Percentiles rank a stretch among this genome's conserved stretches.
Conservation (phyloP, 2,329 filamentous ascomycete species). For the Passalora sequoiae region DNA sequence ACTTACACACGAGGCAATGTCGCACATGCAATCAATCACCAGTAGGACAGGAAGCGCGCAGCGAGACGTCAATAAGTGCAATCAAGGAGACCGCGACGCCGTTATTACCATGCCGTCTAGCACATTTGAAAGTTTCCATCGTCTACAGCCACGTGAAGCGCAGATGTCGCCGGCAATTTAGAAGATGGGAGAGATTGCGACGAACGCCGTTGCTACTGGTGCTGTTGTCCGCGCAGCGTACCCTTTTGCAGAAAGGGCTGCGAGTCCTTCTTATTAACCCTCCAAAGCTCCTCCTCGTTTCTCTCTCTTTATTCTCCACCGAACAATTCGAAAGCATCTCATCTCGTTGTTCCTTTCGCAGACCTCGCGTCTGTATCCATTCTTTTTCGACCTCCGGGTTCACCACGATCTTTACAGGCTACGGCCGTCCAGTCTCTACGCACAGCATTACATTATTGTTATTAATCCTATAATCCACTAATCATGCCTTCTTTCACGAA, state of each 20-base stretch:
- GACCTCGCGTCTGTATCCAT: neutral
- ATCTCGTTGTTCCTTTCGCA: conserved; percentile 3
- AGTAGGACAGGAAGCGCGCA: too few species aligned
- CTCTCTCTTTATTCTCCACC: too few species aligned
- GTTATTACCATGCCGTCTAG: neutral
- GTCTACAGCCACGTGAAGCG: neutral
- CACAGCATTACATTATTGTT: neutral
- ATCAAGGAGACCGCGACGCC: too few species aligned
- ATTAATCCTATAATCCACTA: neutral
- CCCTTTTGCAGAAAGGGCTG: too few species aligned
- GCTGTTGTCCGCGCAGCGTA: too few species aligned
- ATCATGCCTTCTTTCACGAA: neutral
- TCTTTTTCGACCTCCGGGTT: conserved; percentile 1
- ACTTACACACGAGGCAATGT: too few species aligned
- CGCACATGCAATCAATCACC: too few species aligned
- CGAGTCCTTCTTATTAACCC: too few species aligned
- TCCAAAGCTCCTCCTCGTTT: too few species aligned
- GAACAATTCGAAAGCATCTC: too few species aligned
- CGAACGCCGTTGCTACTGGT: too few species aligned
- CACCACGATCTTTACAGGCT: conserved; percentile 4
- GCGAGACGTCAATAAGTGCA: too few species aligned
- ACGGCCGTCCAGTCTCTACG: neutral
- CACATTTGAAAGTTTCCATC: neutral
- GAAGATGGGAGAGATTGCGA: neutral
- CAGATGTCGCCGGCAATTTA: neutral